Conservation (phyloP, 176 grass and related monocot species). For the Oryza meyeriana region DNA sequence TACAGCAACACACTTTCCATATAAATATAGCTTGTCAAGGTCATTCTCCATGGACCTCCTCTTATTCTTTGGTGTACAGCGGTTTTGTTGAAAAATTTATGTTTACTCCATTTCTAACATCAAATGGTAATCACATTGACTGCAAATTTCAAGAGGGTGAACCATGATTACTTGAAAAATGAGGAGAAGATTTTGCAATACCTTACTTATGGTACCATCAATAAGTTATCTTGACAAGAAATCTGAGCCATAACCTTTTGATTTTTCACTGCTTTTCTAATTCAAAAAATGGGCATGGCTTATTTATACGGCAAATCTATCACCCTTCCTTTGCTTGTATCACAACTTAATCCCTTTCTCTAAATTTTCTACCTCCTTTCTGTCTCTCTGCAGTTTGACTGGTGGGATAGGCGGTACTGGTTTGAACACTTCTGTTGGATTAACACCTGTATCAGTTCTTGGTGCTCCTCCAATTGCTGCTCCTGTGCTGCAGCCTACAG, state of each 20-base stretch:
- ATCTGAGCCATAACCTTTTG: neutral
- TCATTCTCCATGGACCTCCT: slow-evolving; percentile 55
- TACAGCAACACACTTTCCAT: slow-evolving; percentile 54
- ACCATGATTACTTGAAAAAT: neutral
- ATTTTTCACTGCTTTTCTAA: neutral
- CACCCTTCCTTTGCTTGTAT: neutral
- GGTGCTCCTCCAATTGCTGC: slow-evolving; percentile 54
- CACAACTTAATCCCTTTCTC: neutral
- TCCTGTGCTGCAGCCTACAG: slow-evolving; percentile 37
- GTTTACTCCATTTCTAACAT: slow-evolving; percentile 23
- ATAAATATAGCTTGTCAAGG: slow-evolving; percentile 59
- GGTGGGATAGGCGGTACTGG: slow-evolving; percentile 47
- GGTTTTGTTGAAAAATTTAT: slow-evolving; percentile 30
- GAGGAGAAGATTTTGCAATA: neutral
- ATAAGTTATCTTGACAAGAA: neutral
- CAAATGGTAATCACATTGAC: slow-evolving; percentile 10
- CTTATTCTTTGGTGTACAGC: slow-evolving; percentile 31
- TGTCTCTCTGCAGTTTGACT: slow-evolving; percentile 54
- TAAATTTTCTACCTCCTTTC: neutral
- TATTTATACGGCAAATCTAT: neutral
- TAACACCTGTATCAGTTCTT: slow-evolving; percentile 68
- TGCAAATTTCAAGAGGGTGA: slow-evolving; percentile 20
- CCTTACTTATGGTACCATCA: slow-evolving; percentile 2
- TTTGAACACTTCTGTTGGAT: slow-evolving; percentile 32
- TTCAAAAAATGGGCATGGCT: neutral